A percentile compares a stretch with the other conserved stretches of the same genome.
Evolutionary conservation across 176 grass and related monocot genomes (phyloP).

Genomic region (Elaeis guineensis): DNA sequence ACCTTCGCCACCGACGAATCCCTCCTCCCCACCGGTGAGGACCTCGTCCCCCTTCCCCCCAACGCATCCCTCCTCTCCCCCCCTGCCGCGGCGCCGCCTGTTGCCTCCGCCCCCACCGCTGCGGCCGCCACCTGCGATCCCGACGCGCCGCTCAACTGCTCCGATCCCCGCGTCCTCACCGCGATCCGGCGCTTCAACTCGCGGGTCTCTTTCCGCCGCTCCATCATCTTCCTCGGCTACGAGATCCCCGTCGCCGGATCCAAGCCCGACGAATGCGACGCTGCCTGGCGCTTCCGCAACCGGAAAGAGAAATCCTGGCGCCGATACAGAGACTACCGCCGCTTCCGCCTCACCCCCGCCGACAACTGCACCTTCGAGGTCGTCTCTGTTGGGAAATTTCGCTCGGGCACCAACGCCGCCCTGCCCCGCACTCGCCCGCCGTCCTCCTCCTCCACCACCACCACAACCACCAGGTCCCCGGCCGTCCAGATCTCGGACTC

Average conservation of each 20-base stretch:
- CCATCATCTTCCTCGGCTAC: conserved; percentile 84
- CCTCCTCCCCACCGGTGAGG: conserved; percentile 85
- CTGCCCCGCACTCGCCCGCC: conserved; percentile 7
- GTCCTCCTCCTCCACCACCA: not conserved
- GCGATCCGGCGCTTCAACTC: conserved; percentile 75
- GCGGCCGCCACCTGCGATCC: conserved; percentile 16
- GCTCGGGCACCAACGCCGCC: conserved; percentile 70
- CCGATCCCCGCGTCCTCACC: conserved; percentile 59
- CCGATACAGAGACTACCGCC: conserved; percentile 76
- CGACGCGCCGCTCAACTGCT: conserved; percentile 62
- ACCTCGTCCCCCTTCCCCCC: conserved; percentile 34
- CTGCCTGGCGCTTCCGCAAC: conserved; percentile 86
- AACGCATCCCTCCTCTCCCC: not conserved
- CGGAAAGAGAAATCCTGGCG: conserved; percentile 80
- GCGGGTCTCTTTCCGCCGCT: conserved; percentile 47
- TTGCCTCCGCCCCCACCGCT: not conserved
- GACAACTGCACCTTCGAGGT: conserved; percentile 58
- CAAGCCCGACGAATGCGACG: conserved; percentile 51
- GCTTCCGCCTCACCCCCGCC: conserved; percentile 41
- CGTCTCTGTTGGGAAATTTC: conserved; percentile 56
- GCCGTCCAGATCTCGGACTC: conserved; percentile 18
- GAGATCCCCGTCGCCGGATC: conserved; percentile 46
- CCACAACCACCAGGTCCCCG: not conserved
- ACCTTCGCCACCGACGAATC: conserved; percentile 77
- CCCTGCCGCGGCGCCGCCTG: not conserved